Evolutionary conservation across 352 stramenopile species (phyloP), one percentile per base, ranked within the genome.

Genomic region (Phytopythium delawarense): DNA sequence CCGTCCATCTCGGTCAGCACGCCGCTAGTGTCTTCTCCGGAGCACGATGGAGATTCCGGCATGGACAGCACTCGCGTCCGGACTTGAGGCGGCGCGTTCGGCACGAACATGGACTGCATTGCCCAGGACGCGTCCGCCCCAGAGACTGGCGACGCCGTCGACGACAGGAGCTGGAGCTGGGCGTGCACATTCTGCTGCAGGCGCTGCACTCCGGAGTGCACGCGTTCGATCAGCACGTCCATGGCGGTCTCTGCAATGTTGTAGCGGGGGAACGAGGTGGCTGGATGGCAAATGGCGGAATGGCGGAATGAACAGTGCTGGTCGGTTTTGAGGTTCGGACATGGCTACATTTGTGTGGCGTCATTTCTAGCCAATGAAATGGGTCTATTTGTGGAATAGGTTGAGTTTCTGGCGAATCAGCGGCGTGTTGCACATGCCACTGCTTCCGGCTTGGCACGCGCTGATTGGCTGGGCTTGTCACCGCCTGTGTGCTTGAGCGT

Each of bases 1-100:
- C 56, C 79, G 28, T 90, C 72, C 40, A 88, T 71, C 5, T 64
- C 70, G 0, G 67, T 72, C 49, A 81, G 32, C 13, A 80, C 40
- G 28, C 73, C 72, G 1, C 59, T 71, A 7, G 45, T 50, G 35
- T 67, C 69, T 4, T 35, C 35, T 6, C 28, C 12, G 0, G 13
- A 32, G 20, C 21, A 4, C 2, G 25, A n/a, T 0, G 42, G 11
- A 16, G 58, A 20, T 4, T 58, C 23, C 57, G 35, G 5, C 30
- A 15, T n/a, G 42, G 61, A 39, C 39, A 34, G 5, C 37, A 7
- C n/a, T 46, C 21, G n/a, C 11, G 37, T 7, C 0, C 20, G 32
- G 13, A 32, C 18, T 0, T 13, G 1, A 1, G 21, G 20, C 25
- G 45, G 9, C 4, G n/a, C 11, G n/a, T 48, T 23, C 28, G 39